These are phyloP conservation scores for Lotmaria passim DNA, from an alignment of 208 protist genomes.

Conservation along the genomic window DNA sequence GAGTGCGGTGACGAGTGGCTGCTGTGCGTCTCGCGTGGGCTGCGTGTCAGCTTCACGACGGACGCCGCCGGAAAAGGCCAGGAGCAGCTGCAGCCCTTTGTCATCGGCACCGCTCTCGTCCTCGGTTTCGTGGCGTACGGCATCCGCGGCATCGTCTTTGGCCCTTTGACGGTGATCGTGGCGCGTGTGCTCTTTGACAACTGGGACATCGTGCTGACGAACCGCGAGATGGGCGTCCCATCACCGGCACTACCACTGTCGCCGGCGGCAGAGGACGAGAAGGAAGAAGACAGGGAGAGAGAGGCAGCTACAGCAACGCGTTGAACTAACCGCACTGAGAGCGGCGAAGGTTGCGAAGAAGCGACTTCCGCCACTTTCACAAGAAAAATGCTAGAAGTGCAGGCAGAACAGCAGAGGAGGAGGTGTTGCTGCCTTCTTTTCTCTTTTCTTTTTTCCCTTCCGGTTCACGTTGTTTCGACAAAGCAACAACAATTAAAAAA, in stretches of 20 bases:
- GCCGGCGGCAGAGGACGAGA: slow-evolving; percentile 1
- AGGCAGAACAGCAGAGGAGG: too few species aligned
- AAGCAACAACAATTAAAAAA: too few species aligned
- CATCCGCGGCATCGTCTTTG: slow-evolving; percentile 62
- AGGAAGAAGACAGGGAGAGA: neutral
- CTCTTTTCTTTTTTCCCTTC: too few species aligned
- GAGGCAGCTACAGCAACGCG: neutral
- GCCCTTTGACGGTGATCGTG: slow-evolving; percentile 73
- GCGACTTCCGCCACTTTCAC: neutral
- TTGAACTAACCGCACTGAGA: too few species aligned
- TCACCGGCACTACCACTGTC: neutral
- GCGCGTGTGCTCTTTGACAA: slow-evolving; percentile 80
- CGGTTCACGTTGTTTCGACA: too few species aligned
- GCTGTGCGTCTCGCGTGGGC: slow-evolving; percentile 58
- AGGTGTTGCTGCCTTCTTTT: too few species aligned
- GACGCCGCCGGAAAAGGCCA: slow-evolving; percentile 31
- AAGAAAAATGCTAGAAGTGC: neutral
- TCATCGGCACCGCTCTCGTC: slow-evolving; percentile 60
- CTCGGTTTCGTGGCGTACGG: slow-evolving; percentile 75
- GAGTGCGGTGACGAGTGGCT: slow-evolving; percentile 71
- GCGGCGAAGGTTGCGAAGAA: too few species aligned
- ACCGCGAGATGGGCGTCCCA: neutral
- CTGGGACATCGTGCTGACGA: slow-evolving; percentile 57
- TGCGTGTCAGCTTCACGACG: slow-evolving; percentile 37
- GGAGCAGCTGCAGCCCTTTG: slow-evolving; percentile 60